Conservation (phyloP, 2,329 filamentous ascomycete species). For the Plectosphaerella sp. region DNA sequence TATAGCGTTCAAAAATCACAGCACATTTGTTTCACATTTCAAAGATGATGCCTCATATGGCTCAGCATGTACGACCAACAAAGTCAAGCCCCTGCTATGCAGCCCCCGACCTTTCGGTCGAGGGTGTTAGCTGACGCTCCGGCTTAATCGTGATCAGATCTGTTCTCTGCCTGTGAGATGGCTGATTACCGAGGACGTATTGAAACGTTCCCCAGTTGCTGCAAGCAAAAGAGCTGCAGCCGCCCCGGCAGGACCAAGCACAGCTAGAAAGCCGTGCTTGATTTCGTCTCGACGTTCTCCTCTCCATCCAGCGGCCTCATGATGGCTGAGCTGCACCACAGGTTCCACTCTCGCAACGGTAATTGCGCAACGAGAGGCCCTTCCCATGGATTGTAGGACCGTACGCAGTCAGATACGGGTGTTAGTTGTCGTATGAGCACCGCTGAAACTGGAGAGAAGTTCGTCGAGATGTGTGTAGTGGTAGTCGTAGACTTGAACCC, state of each 20-base stretch:
- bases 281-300: no score
- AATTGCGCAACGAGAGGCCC: no score
- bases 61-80: constrained; percentile 70
- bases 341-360: no score
- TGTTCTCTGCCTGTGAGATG: constrained; percentile 71
- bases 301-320: no score
- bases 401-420: no score
- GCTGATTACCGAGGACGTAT: constrained; percentile 81
- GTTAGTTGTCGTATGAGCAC: no score
- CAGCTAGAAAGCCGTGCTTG: no score
- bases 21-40: neutral
- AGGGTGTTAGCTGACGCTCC: constrained; percentile 88
- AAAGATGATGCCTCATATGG: neutral
- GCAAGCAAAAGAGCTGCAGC: constrained; percentile 41
- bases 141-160: constrained; percentile 93
- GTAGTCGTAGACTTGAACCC: no score
- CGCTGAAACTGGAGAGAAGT: no score
- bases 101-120: constrained; percentile 71
- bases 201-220: constrained; percentile 58
- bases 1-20: neutral
- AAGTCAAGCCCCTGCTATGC: constrained; percentile 96
- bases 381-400: no score
- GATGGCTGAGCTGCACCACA: no score
- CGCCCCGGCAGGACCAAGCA: constrained; percentile 43
- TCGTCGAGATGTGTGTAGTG: no score